These are phyloP conservation scores for Hortiboletus flavorubellus DNA, from an alignment of 768 basidiomycete genomes.

Conservation along the genomic window DNA sequence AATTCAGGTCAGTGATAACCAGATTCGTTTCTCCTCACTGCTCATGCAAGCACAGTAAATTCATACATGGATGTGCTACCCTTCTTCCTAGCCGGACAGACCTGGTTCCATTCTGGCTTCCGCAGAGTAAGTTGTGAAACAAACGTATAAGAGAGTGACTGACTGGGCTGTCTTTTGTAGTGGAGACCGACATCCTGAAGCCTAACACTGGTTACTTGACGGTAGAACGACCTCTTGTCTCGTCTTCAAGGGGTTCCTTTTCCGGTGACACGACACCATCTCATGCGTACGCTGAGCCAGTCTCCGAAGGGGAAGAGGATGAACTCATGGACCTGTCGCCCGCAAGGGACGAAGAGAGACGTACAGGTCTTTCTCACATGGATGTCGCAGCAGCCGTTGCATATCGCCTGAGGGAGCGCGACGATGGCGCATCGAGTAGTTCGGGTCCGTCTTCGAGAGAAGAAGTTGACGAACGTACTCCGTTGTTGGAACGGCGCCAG, in stretches of 20 bases:
- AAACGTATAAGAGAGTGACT: background rate
- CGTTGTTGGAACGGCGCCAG: slow-evolving; percentile 34
- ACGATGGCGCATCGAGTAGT: slow-evolving; percentile 6
- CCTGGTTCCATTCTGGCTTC: slow-evolving; percentile 97
- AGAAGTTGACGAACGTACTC: slow-evolving; percentile 34
- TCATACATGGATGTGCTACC: slow-evolving; percentile 95
- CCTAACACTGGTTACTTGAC: slow-evolving; percentile 78
- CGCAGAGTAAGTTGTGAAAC: slow-evolving; percentile 63
- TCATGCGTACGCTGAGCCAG: slow-evolving; percentile 73
- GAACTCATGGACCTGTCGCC: slow-evolving; percentile 65
- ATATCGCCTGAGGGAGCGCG: slow-evolving; percentile 65
- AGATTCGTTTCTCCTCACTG: background rate
- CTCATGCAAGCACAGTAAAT: slow-evolving; percentile 55
- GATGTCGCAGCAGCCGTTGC: slow-evolving; percentile 84
- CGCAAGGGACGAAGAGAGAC: slow-evolving; percentile 77
- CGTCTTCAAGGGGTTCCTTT: slow-evolving; percentile 46
- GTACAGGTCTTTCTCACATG: slow-evolving; percentile 68
- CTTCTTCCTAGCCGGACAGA: slow-evolving; percentile 90
- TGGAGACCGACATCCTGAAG: slow-evolving; percentile 95
- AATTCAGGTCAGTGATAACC: slow-evolving; percentile 68
- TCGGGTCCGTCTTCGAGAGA: slow-evolving; percentile 12
- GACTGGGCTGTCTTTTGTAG: slow-evolving; percentile 33
- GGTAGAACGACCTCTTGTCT: slow-evolving; percentile 66
- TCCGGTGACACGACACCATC: slow-evolving; percentile 44
- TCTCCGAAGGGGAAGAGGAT: slow-evolving; percentile 95